Conservation (phyloP, 345 rosid genomes). For the Eucalyptus decipiens region DNA sequence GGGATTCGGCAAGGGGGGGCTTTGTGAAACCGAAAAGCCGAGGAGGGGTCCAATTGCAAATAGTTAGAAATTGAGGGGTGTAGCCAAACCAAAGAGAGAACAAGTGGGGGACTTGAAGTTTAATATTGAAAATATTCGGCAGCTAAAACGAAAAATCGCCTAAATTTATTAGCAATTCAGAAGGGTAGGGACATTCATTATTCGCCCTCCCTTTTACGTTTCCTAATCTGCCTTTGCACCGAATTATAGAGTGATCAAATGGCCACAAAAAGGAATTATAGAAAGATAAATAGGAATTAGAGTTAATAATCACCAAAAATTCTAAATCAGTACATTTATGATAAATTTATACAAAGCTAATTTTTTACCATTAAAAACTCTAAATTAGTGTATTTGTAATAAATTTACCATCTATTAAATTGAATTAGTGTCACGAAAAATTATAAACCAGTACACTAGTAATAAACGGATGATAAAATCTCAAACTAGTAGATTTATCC, state of each 20-base stretch:
- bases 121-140: background rate
- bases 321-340: rapidly evolving
- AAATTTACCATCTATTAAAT: rapidly evolving
- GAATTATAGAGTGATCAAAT: background rate
- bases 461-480: too few species aligned
- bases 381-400: rapidly evolving
- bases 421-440: too few species aligned
- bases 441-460: rapidly evolving
- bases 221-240: background rate
- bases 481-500: rapidly evolving
- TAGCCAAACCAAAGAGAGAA: background rate
- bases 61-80: background rate
- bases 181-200: too few species aligned
- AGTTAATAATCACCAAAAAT: too few species aligned
- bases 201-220: background rate
- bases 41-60: background rate
- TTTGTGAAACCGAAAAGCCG: background rate
- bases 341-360: too few species aligned
- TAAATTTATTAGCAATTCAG: background rate
- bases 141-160: background rate
- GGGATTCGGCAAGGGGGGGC: background rate
- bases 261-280: background rate
- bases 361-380: too few species aligned
- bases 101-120: background rate
- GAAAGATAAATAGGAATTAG: background rate